Evolutionary conservation across 139 green algal genomes (phyloP), one percentile per base, ranked within the genome.

Genomic region (Spirogloea muscicola): DNA sequence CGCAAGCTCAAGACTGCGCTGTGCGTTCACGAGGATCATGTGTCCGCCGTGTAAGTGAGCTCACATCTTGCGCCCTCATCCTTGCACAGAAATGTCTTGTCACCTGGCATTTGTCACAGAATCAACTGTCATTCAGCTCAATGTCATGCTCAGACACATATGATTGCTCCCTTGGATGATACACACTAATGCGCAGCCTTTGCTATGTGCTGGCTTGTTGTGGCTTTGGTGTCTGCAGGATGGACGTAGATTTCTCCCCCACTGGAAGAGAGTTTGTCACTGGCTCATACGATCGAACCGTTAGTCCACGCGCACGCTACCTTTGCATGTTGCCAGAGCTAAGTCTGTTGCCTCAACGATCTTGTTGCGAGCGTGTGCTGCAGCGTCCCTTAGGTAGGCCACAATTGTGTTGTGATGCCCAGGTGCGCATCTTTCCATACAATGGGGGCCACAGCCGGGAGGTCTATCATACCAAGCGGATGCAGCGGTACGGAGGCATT

Each of bases 251-350:
- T 84, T 99, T 94, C 80, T 93, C 91, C 0, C 94, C 94, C 9
- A 98, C 94, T 1, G 94, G 94, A 3, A 79, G 91, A 5, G 94
- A 99, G 86, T 98, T 99, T 86, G 94, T 98, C 39, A 92, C 94
- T 0, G 94, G 91, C 16, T 76, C 58, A 1, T 98, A 98, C 77
- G 94, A 99, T 84, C 85, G 94, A 44, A 89, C 83, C 13, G 80
- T 80, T 27, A 74, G 72, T 76, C 18, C 36, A 66, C 16, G 5
- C 49, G 9, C 49, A 60, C 16, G n/a, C 49, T 58, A n/a, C n/a
- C n/a, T n/a, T n/a, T n/a, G n/a, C n/a, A n/a, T n/a, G n/a, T n/a
- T n/a, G n/a, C n/a, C n/a, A n/a, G n/a, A n/a, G n/a, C n/a, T n/a
- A n/a, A n/a, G n/a, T n/a, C n/a, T n/a, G n/a, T n/a, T n/a, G n/a